Percentiles rank a stretch among this genome's conserved stretches.
phyloP scores from a whole-genome alignment of 1,284 basidiomycete genomes.

The Heterobasidion parviporum region DNA sequence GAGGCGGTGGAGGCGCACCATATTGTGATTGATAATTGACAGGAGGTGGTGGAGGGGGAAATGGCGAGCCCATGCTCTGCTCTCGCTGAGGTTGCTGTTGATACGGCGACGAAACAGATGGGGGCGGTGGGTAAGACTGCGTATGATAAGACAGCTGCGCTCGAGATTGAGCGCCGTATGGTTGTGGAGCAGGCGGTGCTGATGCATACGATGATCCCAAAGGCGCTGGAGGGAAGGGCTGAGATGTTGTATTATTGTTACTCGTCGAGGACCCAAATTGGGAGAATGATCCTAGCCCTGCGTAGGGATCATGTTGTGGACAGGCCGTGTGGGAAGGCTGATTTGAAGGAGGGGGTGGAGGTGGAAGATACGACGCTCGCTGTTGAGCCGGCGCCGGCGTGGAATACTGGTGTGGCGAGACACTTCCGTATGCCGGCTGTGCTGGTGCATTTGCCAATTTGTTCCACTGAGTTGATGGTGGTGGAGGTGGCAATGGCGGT shows the following conservation, averaged over 20 bases:
- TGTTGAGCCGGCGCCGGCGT: slow-evolving; percentile 1
- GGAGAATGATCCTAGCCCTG: slow-evolving; percentile 10
- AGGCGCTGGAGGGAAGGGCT: slow-evolving; percentile 24
- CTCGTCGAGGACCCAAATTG: slow-evolving; percentile 5
- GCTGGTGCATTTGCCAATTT: slow-evolving; percentile 6
- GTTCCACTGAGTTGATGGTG: slow-evolving; percentile 2
- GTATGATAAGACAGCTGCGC: slow-evolving; percentile 8
- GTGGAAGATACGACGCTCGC: slow-evolving; percentile 1
- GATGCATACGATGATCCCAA: slow-evolving; percentile 15
- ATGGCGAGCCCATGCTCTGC: slow-evolving; percentile 6
- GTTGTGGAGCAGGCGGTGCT: too few relatives aligned
- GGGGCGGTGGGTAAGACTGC: slow-evolving; percentile 9
- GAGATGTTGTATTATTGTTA: slow-evolving; percentile 7
- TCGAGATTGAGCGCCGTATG: neutral
- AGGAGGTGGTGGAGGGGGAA: slow-evolving; percentile 27
- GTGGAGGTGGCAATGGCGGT: slow-evolving; percentile 12
- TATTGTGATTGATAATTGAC: slow-evolving; percentile 22
- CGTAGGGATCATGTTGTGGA: slow-evolving; percentile 16
- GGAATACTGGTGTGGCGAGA: neutral
- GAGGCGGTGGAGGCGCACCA: slow-evolving; percentile 20
- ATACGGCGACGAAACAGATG: slow-evolving; percentile 1
- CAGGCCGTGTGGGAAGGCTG: slow-evolving; percentile 13
- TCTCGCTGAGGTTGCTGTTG: slow-evolving; percentile 11
- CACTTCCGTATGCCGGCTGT: slow-evolving; percentile 7
- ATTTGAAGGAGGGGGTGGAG: slow-evolving; percentile 13